A percentile compares a stretch with the other conserved stretches of the same genome.
Evolutionary conservation across 169 alveolate species (phyloP).

Genomic region (Plasmodium adleri): DNA sequence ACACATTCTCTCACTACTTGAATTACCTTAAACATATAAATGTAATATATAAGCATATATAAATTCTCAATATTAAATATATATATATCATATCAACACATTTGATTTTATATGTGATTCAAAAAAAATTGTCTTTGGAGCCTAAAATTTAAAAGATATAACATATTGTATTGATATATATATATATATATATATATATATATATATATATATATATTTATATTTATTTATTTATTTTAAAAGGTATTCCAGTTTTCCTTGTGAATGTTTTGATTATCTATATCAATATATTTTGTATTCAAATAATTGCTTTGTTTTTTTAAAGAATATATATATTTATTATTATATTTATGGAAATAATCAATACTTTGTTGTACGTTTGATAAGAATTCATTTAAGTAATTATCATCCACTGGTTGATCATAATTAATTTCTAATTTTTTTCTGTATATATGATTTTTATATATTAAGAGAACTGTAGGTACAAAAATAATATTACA

Average conservation of each 20-base stretch:
- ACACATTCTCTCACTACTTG: too few species aligned
- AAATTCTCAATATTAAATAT: too few species aligned
- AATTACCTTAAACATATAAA: too few species aligned
- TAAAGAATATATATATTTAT: slow-evolving; percentile 44
- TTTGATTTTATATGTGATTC: background rate
- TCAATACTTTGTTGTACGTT: slow-evolving; percentile 57
- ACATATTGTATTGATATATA: too few species aligned
- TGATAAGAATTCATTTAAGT: slow-evolving; percentile 35
- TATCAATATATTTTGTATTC: slow-evolving; percentile 62
- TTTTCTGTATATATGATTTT: slow-evolving; percentile 64
- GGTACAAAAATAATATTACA: slow-evolving; percentile 69
- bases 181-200: too few species aligned
- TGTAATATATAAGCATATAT: too few species aligned
- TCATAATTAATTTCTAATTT: slow-evolving; percentile 69
- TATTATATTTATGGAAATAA: slow-evolving; percentile 40
- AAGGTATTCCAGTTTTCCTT: slow-evolving; percentile 76
- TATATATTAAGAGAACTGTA: slow-evolving; percentile 52
- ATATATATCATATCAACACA: too few species aligned
- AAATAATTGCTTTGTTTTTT: slow-evolving; percentile 68
- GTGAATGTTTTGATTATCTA: slow-evolving; percentile 70
- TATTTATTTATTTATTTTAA: slow-evolving; percentile 4
- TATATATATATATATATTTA: too few species aligned
- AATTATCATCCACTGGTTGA: slow-evolving; percentile 47
- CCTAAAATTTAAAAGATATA: too few species aligned
- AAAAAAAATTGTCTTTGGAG: too few species aligned